Evolutionary conservation across 768 basidiomycete species (phyloP).

Genomic region (Leccinum broughii): DNA sequence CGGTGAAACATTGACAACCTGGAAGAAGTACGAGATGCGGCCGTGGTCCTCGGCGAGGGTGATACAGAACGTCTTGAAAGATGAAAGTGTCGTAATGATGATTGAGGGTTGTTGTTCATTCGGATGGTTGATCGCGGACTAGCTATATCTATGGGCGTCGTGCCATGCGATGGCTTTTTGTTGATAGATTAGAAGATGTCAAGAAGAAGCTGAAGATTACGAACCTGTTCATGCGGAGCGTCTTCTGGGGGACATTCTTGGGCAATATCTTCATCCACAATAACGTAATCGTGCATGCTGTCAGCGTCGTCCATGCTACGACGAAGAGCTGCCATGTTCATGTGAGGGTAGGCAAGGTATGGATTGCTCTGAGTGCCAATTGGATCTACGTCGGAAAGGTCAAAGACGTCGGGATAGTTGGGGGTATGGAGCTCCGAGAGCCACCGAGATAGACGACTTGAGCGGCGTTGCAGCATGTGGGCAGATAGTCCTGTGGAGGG

Average conservation of each 20-base stretch:
- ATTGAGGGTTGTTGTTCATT: slow-evolving; percentile 34
- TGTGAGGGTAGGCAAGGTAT: slow-evolving; percentile 44
- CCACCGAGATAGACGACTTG: slow-evolving; percentile 46
- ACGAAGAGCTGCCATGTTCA: slow-evolving; percentile 30
- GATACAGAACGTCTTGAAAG: slow-evolving; percentile 44
- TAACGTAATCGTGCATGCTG: slow-evolving; percentile 42
- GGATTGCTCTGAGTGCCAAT: slow-evolving; percentile 36
- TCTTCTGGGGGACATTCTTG: slow-evolving; percentile 27
- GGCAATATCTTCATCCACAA: slow-evolving; percentile 37
- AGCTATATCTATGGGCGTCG: slow-evolving; percentile 25
- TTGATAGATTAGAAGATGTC: slow-evolving; percentile 17
- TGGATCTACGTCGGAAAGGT: slow-evolving; percentile 25
- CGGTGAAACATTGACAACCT: slow-evolving; percentile 46
- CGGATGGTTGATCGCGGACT: slow-evolving; percentile 36
- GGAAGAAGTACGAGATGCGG: slow-evolving; percentile 34
- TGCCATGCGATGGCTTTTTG: slow-evolving; percentile 25
- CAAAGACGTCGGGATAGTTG: slow-evolving; percentile 18
- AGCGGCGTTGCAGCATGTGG: slow-evolving; percentile 33
- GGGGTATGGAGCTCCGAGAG: slow-evolving; percentile 40
- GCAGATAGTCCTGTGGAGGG: slow-evolving; percentile 5
- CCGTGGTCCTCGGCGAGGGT: slow-evolving; percentile 40
- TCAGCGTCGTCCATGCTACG: slow-evolving; percentile 34
- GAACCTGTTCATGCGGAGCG: slow-evolving; percentile 21
- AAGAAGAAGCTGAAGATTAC: slow-evolving; percentile 28
- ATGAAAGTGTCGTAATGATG: slow-evolving; percentile 43